These are phyloP conservation scores for Pseudogymnoascus sp. DNA, from an alignment of 2,329 filamentous ascomycete species.

Conservation along the genomic window DNA sequence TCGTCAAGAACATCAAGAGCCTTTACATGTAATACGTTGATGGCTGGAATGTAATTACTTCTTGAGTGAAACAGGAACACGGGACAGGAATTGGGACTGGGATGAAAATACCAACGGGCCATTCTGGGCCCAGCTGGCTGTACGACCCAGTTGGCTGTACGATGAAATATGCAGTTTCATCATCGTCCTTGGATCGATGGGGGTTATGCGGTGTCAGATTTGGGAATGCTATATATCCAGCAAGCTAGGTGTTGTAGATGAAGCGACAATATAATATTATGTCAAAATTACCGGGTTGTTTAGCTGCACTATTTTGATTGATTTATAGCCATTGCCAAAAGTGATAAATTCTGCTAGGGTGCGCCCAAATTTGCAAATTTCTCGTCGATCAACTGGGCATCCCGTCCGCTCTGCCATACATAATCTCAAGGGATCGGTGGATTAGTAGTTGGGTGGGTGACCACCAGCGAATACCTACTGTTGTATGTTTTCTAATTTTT, in stretches of 20 bases:
- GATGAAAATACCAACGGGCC: not conserved
- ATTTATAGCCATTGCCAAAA: not conserved
- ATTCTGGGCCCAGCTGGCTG: not conserved
- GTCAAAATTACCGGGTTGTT: not conserved
- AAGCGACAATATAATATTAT: not conserved
- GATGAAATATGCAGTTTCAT: not conserved
- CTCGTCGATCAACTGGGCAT: no score
- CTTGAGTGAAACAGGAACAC: not conserved
- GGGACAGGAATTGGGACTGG: not conserved
- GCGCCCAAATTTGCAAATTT: no score
- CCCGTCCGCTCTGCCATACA: no score
- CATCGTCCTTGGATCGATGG: not conserved
- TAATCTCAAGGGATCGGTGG: no score
- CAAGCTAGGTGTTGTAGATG: not conserved
- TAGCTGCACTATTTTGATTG: not conserved
- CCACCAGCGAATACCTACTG: no score
- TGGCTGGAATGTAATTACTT: not conserved
- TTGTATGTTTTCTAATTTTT: no score
- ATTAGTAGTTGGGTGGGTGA: no score
- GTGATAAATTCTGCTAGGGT: not conserved
- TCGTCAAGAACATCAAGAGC: slow-evolving; percentile 26
- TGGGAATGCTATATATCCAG: not conserved
- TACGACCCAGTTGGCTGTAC: no score
- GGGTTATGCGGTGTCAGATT: not conserved
- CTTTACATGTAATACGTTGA: not conserved